phyloP scores from a whole-genome alignment of 768 basidiomycete species.

The Suillus subaureus region DNA sequence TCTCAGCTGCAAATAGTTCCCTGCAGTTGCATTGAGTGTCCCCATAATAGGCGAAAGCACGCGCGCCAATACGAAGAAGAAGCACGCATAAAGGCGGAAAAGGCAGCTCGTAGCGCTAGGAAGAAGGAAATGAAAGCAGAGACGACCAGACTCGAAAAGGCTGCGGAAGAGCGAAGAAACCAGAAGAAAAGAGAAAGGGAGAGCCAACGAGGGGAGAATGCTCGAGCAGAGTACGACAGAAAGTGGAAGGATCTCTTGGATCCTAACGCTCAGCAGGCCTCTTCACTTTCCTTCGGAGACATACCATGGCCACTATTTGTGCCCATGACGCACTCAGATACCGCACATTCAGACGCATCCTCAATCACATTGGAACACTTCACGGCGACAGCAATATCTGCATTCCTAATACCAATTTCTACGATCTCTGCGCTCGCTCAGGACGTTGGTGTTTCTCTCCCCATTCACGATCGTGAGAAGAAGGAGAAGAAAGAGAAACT shows the following conservation, averaged over 20 bases:
- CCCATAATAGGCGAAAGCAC: conserved; percentile 58
- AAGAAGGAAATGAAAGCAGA: conserved; percentile 58
- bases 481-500: conserved; percentile 61
- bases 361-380: conserved; percentile 45
- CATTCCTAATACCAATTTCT: conserved; percentile 52
- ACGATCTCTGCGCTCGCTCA: conserved; percentile 2
- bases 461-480: conserved; percentile 34
- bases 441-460: conserved; percentile 8
- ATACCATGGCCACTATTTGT: conserved; percentile 74
- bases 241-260: conserved; percentile 58
- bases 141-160: conserved; percentile 50
- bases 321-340: conserved; percentile 25
- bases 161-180: conserved; percentile 53
- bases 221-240: conserved; percentile 54
- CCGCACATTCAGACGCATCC: conserved; percentile 17
- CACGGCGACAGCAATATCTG: conserved; percentile 53
- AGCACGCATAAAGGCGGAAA: conserved; percentile 53
- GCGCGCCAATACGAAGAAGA: conserved; percentile 67
- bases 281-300: conserved; percentile 49
- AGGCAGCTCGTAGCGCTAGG: conserved; percentile 53
- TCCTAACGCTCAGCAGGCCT: conserved; percentile 24
- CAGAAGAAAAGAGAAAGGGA: conserved; percentile 52
- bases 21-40: conserved; percentile 13
- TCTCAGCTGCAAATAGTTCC: conserved; percentile 5
- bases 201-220: conserved; percentile 43